phyloP scores from a whole-genome alignment of 768 basidiomycete genomes.

The Kwoniella europaea region DNA sequence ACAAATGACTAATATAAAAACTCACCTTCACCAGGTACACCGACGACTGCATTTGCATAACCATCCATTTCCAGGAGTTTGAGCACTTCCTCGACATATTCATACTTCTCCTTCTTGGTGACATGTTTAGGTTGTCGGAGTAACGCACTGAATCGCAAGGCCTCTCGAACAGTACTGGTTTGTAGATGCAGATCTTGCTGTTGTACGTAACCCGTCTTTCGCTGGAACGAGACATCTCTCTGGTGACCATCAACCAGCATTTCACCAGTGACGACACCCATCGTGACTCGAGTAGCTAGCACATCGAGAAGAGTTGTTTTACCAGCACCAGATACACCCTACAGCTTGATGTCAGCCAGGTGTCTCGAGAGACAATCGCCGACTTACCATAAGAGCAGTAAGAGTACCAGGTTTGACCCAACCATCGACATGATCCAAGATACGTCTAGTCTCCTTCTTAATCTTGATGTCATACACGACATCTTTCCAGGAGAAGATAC shows the following conservation, averaged over 20 bases:
- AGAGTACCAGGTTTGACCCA: slow-evolving; percentile 54
- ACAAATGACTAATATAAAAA: neutral
- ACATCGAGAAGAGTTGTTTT: slow-evolving; percentile 58
- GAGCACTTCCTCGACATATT: slow-evolving; percentile 61
- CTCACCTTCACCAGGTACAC: slow-evolving; percentile 57
- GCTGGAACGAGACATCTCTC: slow-evolving; percentile 60
- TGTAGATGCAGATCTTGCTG: slow-evolving; percentile 60
- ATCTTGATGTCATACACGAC: slow-evolving; percentile 59
- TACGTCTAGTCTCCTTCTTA: slow-evolving; percentile 61
- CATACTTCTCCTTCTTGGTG: slow-evolving; percentile 58
- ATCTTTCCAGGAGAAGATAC: slow-evolving; percentile 58
- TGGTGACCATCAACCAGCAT: slow-evolving; percentile 61
- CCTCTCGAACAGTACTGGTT: slow-evolving; percentile 61
- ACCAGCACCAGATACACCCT: slow-evolving; percentile 63
- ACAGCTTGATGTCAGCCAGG: slow-evolving; percentile 60
- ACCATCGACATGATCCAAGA: slow-evolving; percentile 55
- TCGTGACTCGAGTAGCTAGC: slow-evolving; percentile 57
- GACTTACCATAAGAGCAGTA: slow-evolving; percentile 59
- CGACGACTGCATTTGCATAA: slow-evolving; percentile 56
- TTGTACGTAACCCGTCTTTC: slow-evolving; percentile 60
- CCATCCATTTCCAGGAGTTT: slow-evolving; percentile 59
- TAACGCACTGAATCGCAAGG: slow-evolving; percentile 59
- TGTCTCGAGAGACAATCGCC: slow-evolving; percentile 63
- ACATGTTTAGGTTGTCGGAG: slow-evolving; percentile 59
- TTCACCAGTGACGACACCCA: slow-evolving; percentile 62